Percentiles rank a stretch among this genome's conserved stretches.
Conservation (phyloP, 2,329 filamentous ascomycete species). For the Colletotrichum spinosum region DNA sequence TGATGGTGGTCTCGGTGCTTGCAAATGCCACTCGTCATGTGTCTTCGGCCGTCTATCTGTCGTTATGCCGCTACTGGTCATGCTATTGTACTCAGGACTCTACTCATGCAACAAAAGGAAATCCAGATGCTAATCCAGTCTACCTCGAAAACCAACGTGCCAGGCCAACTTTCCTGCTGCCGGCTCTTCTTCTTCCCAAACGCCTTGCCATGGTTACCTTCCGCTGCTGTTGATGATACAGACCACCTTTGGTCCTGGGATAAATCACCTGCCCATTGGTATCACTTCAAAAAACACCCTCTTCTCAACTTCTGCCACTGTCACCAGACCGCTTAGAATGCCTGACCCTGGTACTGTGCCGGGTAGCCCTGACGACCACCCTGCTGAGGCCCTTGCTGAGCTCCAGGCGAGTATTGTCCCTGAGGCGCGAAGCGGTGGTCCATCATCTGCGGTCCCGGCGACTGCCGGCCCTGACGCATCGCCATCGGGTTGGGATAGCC, state of each 20-base stretch:
- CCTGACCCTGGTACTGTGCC: constrained; percentile 51
- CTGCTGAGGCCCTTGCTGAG: constrained; percentile 35
- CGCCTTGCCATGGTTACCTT: constrained; percentile 23
- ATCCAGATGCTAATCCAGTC: constrained; percentile 21
- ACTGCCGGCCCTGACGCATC: constrained; percentile 43
- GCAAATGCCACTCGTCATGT: constrained; percentile 2
- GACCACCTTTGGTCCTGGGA: neutral
- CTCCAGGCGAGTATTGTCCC: constrained; percentile 27
- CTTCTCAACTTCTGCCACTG: neutral
- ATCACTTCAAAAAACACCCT: neutral
- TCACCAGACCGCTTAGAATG: constrained; percentile 24
- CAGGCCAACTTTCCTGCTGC: constrained; percentile 19
- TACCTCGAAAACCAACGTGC: constrained; percentile 10
- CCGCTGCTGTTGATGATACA: constrained; percentile 11
- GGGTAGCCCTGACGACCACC: constrained; percentile 25
- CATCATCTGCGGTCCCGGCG: constrained; percentile 41
- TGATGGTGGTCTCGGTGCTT: neutral
- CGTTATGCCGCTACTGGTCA: constrained; percentile 24
- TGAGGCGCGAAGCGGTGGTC: constrained; percentile 44
- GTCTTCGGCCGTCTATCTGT: constrained; percentile 28
- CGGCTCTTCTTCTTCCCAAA: constrained; percentile 13
- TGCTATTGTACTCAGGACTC: constrained; percentile 21
- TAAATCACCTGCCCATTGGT: neutral
- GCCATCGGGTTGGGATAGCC: constrained; percentile 40
- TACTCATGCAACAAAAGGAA: constrained; percentile 26